Evolutionary conservation across 1,139 yeast genomes (phyloP).

Genomic region (Taiozyma sp.): DNA sequence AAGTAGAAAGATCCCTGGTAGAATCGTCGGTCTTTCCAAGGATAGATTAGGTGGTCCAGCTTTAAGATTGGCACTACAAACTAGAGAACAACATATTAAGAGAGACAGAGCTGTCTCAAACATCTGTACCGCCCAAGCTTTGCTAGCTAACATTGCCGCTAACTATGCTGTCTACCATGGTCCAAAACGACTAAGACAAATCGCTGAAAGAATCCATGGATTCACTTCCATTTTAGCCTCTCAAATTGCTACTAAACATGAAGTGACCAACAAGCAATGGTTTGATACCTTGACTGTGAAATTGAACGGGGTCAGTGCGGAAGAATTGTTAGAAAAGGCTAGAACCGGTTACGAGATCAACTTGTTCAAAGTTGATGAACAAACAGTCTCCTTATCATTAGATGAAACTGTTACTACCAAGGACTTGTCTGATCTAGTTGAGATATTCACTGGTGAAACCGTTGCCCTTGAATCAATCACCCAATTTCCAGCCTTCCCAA

Average conservation of each 20-base stretch:
- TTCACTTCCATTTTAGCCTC: conserved; percentile 69
- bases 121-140: conserved; percentile 96
- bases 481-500: conserved; percentile 49
- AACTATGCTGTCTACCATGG: conserved; percentile 98
- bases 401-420: conserved; percentile 78
- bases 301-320: conserved; percentile 47
- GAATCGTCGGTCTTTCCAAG: conserved; percentile 89
- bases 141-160: conserved; percentile 91
- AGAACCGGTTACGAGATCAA: conserved; percentile 63
- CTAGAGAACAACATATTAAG: conserved; percentile 96
- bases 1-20: conserved; percentile 93
- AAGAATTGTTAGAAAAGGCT: conserved; percentile 54
- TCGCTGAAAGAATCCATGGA: conserved; percentile 76
- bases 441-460: conserved; percentile 46
- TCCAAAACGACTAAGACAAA: conserved; percentile 78
- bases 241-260: conserved; percentile 43
- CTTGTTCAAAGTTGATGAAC: conserved; percentile 61
- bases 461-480: conserved; percentile 22
- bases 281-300: conserved; percentile 84
- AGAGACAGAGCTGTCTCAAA: conserved; percentile 97
- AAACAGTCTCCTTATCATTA: conserved; percentile 66
- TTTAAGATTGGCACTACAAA: conserved; percentile 87
- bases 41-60: conserved; percentile 91
- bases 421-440: conserved; percentile 56
- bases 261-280: conserved; percentile 57